These are phyloP conservation scores for Ophiostoma sp. DNA, from an alignment of 2,329 filamentous ascomycete genomes.

Conservation along the genomic window DNA sequence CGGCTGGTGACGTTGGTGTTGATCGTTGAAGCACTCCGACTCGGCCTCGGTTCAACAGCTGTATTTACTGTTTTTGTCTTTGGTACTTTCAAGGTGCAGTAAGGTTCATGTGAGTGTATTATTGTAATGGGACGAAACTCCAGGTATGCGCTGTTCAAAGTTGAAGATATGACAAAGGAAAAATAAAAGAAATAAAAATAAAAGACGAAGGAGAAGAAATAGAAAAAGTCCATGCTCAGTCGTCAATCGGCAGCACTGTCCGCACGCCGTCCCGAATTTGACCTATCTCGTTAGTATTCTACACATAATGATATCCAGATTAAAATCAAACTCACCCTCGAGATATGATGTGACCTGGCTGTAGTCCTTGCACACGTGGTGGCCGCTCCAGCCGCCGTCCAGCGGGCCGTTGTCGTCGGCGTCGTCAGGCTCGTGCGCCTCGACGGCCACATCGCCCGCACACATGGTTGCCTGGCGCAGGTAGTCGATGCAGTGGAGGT, in stretches of 20 bases:
- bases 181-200: not conserved
- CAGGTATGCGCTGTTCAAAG: not conserved
- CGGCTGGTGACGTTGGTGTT: no score
- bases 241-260: constrained; percentile 30
- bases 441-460: constrained; percentile 36
- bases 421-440: constrained; percentile 37
- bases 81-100: not conserved
- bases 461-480: constrained; percentile 41
- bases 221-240: constrained; percentile 18
- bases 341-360: constrained; percentile 36
- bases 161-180: not conserved
- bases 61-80: not conserved
- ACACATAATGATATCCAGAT: not conserved
- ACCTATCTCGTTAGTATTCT: constrained; percentile 19
- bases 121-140: not conserved
- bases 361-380: constrained; percentile 40
- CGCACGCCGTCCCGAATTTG: constrained; percentile 29
- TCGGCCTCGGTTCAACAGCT: not conserved
- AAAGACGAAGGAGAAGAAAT: not conserved
- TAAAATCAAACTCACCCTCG: constrained; percentile 30
- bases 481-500: constrained; percentile 41
- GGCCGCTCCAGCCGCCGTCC: constrained; percentile 40
- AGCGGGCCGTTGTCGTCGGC: constrained; percentile 36
- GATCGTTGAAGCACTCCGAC: not conserved
- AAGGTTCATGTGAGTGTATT: not conserved